Base-by-base conservation (phyloP, 1,284 basidiomycete genomes). In the Puccinia hordei region DNA sequence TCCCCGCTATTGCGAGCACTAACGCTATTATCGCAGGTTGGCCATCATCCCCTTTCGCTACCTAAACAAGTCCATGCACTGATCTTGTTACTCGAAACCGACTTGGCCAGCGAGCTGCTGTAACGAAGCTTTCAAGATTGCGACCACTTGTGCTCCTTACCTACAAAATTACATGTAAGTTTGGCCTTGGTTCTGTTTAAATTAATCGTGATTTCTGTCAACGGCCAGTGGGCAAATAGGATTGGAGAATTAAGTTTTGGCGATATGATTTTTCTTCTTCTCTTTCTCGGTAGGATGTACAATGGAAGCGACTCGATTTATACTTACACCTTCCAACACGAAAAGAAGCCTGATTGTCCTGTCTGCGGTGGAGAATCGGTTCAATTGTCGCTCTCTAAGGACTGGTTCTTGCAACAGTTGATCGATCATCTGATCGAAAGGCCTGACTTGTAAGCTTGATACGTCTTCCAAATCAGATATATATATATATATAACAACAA, bases 61-160 rank as follows among this genome's bases (percentile, higher is more conserved):
- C 35, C 5, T 38, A 33, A 33, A 59, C 27, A 17, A n/a, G 27
- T 59, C 27, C 9, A 10, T 19, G 35, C 13, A 10, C 10, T 74
- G 4, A 19, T 3, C 51, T 71, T 51, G 27, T 53, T 17, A n/a
- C n/a, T n/a, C n/a, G n/a, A n/a, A n/a, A n/a, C n/a, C n/a, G n/a
- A n/a, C 15, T 22, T 46, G 10, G 1, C 38, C 76, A 95, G 95
- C 96, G 19, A 93, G 95, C 2, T 99, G 97, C 87, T 99, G 96
- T 85, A 98, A 98, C 83, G 97, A 99, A 87, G 97, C 97, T 12
- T 95, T 99, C 89, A 99, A 99, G 87, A 93, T 99, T 81, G 96
- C 94, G 24, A 99, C 97, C 0, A 93, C 91, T 81, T 92, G 93
- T 35, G 96, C 95, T 0, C 93, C 95, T 1, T 97, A 91, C 85